Evolutionary conservation across 1,284 basidiomycete species (phyloP).

Genomic region (Boletellus deceptivus): DNA sequence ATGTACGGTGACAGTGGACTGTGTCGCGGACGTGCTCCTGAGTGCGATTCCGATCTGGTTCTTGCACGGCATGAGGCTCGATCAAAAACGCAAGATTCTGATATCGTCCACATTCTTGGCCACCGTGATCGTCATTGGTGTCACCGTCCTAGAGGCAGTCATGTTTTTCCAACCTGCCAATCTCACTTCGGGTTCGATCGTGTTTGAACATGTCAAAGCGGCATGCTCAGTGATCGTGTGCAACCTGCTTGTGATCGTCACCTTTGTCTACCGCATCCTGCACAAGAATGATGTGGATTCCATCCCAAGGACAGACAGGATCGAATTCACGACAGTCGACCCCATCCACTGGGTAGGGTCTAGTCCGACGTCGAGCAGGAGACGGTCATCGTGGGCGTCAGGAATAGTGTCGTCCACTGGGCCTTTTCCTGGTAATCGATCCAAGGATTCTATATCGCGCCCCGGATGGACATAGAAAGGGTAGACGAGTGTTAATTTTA

Average conservation of each 20-base stretch:
- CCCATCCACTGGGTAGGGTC: not conserved
- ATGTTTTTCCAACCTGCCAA: not conserved
- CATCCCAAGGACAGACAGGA: not conserved
- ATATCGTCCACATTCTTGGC: slow-evolving; percentile 22
- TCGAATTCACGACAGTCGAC: slow-evolving; percentile 12
- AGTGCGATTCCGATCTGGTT: slow-evolving; percentile 18
- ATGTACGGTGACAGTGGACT: slow-evolving; percentile 14
- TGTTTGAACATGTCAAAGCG: slow-evolving; percentile 26
- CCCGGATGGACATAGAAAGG: not conserved
- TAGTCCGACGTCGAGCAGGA: not conserved
- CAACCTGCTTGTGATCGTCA: slow-evolving; percentile 29
- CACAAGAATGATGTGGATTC: slow-evolving; percentile 3
- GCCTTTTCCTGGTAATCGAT: not conserved
- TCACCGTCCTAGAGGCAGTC: slow-evolving; percentile 17
- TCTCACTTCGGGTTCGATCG: slow-evolving; percentile 14
- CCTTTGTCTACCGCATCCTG: slow-evolving; percentile 22
- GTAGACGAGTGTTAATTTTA: not conserved
- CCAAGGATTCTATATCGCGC: not conserved
- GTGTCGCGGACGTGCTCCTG: slow-evolving; percentile 18
- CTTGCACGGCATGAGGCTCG: slow-evolving; percentile 13
- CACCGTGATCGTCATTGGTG: slow-evolving; percentile 20
- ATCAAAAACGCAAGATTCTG: slow-evolving; percentile 13
- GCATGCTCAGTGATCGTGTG: slow-evolving; percentile 29
- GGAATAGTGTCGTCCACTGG: not conserved
- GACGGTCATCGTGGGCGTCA: not conserved